Evolutionary conservation across 257 asterid genomes (phyloP).

Genomic region (Schizonepeta tenuifolia): DNA sequence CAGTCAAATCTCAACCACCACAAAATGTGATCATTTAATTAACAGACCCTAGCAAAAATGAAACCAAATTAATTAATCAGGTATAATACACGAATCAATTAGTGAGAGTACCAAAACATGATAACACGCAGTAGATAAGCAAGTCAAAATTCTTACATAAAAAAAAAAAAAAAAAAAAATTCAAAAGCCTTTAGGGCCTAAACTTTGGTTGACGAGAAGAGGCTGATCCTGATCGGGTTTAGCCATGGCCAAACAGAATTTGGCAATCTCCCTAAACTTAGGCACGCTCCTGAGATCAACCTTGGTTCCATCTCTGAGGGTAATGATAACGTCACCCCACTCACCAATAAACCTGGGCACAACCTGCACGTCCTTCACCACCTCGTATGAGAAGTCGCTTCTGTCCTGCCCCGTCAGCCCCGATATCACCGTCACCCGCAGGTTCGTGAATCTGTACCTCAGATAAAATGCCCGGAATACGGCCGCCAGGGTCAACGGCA

Average conservation of each 20-base stretch:
- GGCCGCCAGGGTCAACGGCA: constrained; percentile 85
- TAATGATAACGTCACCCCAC: constrained; percentile 94
- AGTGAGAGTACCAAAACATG: not conserved
- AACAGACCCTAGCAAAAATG: too few species aligned
- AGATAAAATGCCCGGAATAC: constrained; percentile 78
- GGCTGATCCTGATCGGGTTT: not conserved
- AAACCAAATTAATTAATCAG: too few species aligned
- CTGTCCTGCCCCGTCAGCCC: constrained; percentile 92
- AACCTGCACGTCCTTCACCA: constrained; percentile 85
- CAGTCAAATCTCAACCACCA: too few species aligned
- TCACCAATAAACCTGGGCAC: constrained; percentile 95
- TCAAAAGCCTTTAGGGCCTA: not conserved
- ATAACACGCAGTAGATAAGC: not conserved
- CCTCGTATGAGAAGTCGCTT: constrained; percentile 80
- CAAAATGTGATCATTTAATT: too few species aligned
- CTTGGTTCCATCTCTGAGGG: constrained; percentile 82
- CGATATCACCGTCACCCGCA: constrained; percentile 87
- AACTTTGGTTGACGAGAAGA: too few species aligned
- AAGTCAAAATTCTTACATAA: too few species aligned
- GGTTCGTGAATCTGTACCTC: constrained; percentile 79
- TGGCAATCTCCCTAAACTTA: constrained; percentile 93
- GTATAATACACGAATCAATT: too few species aligned
- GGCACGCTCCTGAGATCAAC: constrained; percentile 97
- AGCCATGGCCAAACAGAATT: constrained; percentile 78
- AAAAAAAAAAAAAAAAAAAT: too few species aligned